Evolutionary conservation across 768 basidiomycete genomes (phyloP).

Genomic region (Psilocybe tampanensis): DNA sequence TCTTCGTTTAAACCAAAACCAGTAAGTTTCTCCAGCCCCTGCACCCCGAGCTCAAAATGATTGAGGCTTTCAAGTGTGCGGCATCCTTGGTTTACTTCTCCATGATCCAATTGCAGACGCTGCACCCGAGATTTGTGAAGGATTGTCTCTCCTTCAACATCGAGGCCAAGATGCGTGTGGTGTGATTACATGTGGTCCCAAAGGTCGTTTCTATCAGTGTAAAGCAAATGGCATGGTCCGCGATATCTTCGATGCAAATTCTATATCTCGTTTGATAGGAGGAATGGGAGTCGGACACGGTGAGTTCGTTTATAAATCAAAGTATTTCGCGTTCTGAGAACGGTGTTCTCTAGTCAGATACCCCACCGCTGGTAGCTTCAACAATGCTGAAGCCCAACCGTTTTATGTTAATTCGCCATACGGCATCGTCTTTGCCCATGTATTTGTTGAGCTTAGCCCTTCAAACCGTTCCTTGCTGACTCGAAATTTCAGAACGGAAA

Average conservation of each 20-base stretch:
- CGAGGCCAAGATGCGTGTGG: conserved; percentile 98
- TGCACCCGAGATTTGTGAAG: conserved; percentile 90
- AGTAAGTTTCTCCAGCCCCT: conserved; percentile 16
- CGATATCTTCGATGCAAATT: conserved; percentile 87
- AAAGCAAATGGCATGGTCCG: conserved; percentile 99
- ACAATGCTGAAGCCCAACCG: conserved; percentile 96
- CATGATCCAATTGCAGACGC: conserved; percentile 76
- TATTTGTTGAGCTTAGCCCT: conserved; percentile 42
- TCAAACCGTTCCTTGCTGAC: conserved; percentile 9
- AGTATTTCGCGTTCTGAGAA: conserved; percentile 7
- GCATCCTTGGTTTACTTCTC: conserved; percentile 86
- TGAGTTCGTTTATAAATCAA: conserved; percentile 30
- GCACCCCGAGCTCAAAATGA: neutral
- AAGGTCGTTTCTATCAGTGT: conserved; percentile 96
- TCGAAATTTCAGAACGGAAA: conserved; percentile 83
- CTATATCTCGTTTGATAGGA: conserved; percentile 78
- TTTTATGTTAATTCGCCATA: conserved; percentile 99
- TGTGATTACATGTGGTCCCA: conserved; percentile 93
- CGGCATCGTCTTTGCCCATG: conserved; percentile 97
- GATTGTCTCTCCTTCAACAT: conserved; percentile 94
- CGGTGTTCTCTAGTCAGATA: conserved; percentile 72
- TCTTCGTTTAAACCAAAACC: conserved; percentile 2
- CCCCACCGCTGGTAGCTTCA: conserved; percentile 96
- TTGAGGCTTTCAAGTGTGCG: conserved; percentile 67
- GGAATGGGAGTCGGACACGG: conserved; percentile 99